These are phyloP conservation scores for Clohesyomyces aquaticus DNA, from an alignment of 495 filamentous ascomycete genomes.

Conservation along the genomic window DNA sequence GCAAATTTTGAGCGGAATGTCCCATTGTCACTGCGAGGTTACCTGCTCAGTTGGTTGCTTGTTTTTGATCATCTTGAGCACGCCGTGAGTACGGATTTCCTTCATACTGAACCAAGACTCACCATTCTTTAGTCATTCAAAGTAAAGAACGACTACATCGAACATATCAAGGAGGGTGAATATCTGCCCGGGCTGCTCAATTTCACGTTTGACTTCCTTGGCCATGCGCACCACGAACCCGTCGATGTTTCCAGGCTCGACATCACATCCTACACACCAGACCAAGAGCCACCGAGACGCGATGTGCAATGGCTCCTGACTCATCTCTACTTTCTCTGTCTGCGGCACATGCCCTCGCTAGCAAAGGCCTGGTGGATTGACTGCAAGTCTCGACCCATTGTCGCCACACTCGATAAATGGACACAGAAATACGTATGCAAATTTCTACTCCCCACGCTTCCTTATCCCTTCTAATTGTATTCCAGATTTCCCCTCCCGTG, in stretches of 20 bases:
- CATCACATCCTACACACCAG: conserved; percentile 69
- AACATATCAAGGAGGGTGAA: conserved; percentile 72
- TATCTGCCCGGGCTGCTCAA: conserved; percentile 70
- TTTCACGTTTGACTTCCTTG: conserved; percentile 81
- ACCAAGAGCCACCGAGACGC: conserved; percentile 57
- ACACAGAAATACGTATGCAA: conserved; percentile 68
- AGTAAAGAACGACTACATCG: conserved; percentile 76
- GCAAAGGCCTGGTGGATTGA: conserved; percentile 88
- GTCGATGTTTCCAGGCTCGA: conserved; percentile 69
- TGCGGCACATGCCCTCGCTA: conserved; percentile 74
- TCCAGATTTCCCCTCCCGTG: conserved; percentile 73
- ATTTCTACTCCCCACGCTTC: not conserved
- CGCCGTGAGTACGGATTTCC: conserved; percentile 55
- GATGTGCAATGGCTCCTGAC: conserved; percentile 81
- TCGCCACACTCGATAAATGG: conserved; percentile 74
- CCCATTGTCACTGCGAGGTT: conserved; percentile 63
- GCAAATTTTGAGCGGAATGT: conserved; percentile 56
- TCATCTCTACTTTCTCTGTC: conserved; percentile 80
- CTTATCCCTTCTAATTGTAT: conserved; percentile 5
- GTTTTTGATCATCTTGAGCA: conserved; percentile 85
- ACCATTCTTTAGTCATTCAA: conserved; percentile 62
- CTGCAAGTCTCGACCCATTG: conserved; percentile 71
- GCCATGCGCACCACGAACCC: conserved; percentile 68
- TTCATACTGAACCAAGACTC: not conserved
- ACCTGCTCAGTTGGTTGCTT: conserved; percentile 89